Base-by-base conservation (phyloP, 805 yeast species). In the Starmera amethionina region DNA sequence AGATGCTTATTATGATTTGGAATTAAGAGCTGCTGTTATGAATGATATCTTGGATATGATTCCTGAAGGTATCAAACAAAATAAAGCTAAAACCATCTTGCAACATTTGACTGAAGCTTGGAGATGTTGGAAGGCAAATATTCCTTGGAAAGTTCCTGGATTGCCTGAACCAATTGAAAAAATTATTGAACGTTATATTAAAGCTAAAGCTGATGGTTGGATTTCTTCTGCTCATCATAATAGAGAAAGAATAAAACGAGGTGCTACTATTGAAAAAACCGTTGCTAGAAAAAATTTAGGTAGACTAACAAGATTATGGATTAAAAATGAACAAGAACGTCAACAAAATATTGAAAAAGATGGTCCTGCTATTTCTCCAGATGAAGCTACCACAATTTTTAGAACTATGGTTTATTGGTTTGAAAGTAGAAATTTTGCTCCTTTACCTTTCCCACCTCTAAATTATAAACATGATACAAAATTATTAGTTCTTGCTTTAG, bases 91-190 rank as follows among this genome's bases (percentile, higher is more conserved):
- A 52, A 79, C 95, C 0, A 82, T 93, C 40, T 61, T 93, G 37
- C 97, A 93, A 53, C 99, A 93, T 60, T 68, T 93, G 42, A 84
- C 95, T 55, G 98, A 93, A 59, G 98, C 98, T 0, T 93, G 99
- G 99, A 69, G 98, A 58, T 93, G 97, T 59, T 93, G 99, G 99
- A 93, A 93, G 59, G 98, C 98, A 3, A 90, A 93, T 55, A 82
- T 93, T 43, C 96, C 97, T 0, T 93, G 97, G 97, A 79, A 86
- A 49, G 97, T 93, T 13, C 95, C 96, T 1, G 97, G 97, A 0
- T 67, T 93, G 62, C 98, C 99, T 2, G 82, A 74, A 40, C 97
- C 97, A 0, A 76, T 93, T 22, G 93, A 80, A 48, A 75, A 77
- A 35, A 85, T 93, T 32, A 89, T 93, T 45, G 82, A 85, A 54